Base-by-base conservation (phyloP, 768 basidiomycete species). In the Peribolospora baueri region DNA sequence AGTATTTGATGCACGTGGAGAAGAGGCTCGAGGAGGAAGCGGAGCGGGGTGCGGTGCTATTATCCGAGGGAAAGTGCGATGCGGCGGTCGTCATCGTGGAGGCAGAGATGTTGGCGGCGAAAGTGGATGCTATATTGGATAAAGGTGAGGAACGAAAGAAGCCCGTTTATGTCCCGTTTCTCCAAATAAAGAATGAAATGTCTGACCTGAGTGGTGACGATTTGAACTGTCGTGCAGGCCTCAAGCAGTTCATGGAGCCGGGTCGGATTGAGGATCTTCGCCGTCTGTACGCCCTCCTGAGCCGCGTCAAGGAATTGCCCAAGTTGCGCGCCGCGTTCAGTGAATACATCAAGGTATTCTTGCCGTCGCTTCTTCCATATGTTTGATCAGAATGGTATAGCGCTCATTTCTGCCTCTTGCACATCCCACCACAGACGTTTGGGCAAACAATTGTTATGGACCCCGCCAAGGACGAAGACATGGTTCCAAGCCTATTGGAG, bases 1-100 rank as follows among this genome's bases (percentile, higher is more conserved):
- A 51, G 61, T 63, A 59, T 53, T 51, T 57, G 66, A 90, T 85
- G 81, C 78, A 60, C 4, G 53, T 60, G 7, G 83, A 87, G 67
- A 66, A 68, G 54, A 76, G 88, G 8, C 75, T 97, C 54, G 72
- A 76, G 7, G 77, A 82, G 13, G 93, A 98, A 67, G 79, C 82
- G 42, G 78, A 59, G 46, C 50, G 63, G 42, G 54, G 56, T n/a
- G 57, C 59, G 10, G 3, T 36, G 1, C 52, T 61, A 45, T 50
- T 5, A 43, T 1, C 5, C 43, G 40, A 41, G 57, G 5, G 54
- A 56, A 72, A 42, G 68, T 67, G 2, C 77, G 74, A 54, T 76
- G 73, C 9, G 56, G 11, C 42, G 71, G 61, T 61, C 4, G 59
- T 71, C 3, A 70, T 81, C 1, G 68, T 75, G 45, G 72, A 77